Evolutionary conservation across 2,329 filamentous ascomycete species (phyloP).

Genomic region (Periconia sp.): DNA sequence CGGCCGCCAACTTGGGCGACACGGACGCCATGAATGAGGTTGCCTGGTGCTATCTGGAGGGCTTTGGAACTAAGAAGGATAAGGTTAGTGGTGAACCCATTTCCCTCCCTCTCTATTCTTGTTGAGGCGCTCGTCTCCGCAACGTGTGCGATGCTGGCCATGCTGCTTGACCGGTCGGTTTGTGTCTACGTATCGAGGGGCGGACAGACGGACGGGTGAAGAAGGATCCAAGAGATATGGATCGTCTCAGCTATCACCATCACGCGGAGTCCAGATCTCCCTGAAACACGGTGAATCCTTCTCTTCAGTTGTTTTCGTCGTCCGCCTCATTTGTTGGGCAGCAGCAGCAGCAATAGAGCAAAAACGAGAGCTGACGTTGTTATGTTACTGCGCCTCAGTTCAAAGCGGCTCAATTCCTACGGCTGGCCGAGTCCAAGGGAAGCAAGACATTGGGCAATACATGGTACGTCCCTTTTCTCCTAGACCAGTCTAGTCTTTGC

Average conservation of each 20-base stretch:
- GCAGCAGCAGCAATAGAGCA: constrained; percentile 19
- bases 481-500: neutral
- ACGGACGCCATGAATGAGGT: constrained; percentile 97
- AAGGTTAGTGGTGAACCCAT: constrained; percentile 69
- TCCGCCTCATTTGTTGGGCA: constrained; percentile 47
- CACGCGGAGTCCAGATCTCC: constrained; percentile 22
- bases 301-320: constrained; percentile 3
- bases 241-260: constrained; percentile 14
- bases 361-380: constrained; percentile 28
- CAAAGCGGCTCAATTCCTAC: constrained; percentile 84
- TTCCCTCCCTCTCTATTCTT: neutral
- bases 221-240: constrained; percentile 15
- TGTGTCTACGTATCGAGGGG: constrained; percentile 14
- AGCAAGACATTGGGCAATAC: constrained; percentile 91
- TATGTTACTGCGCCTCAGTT: constrained; percentile 60
- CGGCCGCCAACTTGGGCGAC: constrained; percentile 93
- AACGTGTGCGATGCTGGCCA: neutral
- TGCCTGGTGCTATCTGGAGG: constrained; percentile 93
- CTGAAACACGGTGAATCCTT: constrained; percentile 22
- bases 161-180: constrained; percentile 28
- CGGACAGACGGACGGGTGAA: constrained; percentile 29
- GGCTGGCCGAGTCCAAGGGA: constrained; percentile 84
- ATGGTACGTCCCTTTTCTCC: constrained; percentile 63
- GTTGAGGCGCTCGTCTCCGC: constrained; percentile 4
- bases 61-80: constrained; percentile 97